A percentile compares a stretch with the other conserved stretches of the same genome.
These are phyloP conservation scores for Excoecaria agallocha DNA, from an alignment of 345 rosid genomes.

Conservation along the genomic window DNA sequence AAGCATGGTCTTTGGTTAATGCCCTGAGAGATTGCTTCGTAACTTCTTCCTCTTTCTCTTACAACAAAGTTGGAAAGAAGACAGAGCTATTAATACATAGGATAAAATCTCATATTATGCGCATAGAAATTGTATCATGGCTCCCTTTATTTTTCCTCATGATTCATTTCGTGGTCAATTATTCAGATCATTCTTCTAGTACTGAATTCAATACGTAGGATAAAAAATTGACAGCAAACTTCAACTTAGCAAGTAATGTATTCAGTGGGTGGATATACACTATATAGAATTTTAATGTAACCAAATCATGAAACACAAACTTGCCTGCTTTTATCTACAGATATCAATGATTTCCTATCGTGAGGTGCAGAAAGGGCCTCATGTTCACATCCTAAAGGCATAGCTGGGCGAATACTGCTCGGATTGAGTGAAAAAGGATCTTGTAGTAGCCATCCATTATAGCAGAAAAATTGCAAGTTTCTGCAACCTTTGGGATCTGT, in stretches of 20 bases:
- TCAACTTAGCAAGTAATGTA: too few relatives aligned
- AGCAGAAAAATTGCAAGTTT: slow-evolving; percentile 63
- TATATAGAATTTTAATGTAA: background rate
- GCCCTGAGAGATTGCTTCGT: too few relatives aligned
- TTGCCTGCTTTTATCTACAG: slow-evolving; percentile 21
- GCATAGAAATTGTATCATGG: too few relatives aligned
- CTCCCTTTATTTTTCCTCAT: too few relatives aligned
- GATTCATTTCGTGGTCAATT: background rate
- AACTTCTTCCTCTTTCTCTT: too few relatives aligned
- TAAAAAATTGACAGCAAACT: background rate
- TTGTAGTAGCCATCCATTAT: slow-evolving; percentile 84
- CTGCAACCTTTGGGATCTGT: slow-evolving; percentile 78
- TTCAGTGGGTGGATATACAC: too few relatives aligned
- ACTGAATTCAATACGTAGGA: background rate
- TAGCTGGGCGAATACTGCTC: slow-evolving; percentile 60
- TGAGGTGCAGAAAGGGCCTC: slow-evolving; percentile 52
- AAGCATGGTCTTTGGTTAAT: too few relatives aligned
- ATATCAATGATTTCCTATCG: slow-evolving; percentile 44
- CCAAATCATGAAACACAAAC: slow-evolving; percentile 12
- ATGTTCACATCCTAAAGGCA: slow-evolving; percentile 50
- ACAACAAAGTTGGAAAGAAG: too few relatives aligned
- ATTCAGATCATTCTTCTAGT: background rate
- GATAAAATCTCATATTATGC: too few relatives aligned
- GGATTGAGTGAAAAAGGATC: slow-evolving; percentile 77
- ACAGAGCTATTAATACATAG: too few relatives aligned